Base-by-base conservation (phyloP, 495 filamentous ascomycete genomes). In the Bombardia bombarda region DNA sequence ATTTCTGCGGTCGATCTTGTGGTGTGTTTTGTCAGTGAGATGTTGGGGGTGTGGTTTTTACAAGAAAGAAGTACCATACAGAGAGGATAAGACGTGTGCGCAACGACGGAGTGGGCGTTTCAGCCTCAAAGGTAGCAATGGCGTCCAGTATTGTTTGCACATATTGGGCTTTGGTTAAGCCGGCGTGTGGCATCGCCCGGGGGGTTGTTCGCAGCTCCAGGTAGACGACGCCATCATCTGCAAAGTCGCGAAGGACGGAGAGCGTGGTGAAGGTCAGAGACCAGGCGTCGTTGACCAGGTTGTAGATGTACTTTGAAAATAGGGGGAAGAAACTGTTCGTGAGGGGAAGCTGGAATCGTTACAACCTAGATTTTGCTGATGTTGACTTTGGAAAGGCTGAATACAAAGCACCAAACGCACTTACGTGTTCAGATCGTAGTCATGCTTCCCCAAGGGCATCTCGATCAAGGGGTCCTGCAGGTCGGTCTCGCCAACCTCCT, bases 131-230 rank as follows among this genome's bases (percentile, higher is more conserved):
- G 8, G 55, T 50, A 7, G 68, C 46, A 23, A 90, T 81, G 39
- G 73, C 66, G 16, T 57, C 52, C 1, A 90, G 72, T 25, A 90
- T 68, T 2, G 76, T 74, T n/a, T 62, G 43, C 28, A 90, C 67
- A 60, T 92, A 92, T 36, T 67, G 63, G 9, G 68, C 67, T 49
- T 77, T 77, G 12, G 80, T 75, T 13, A 87, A 59, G 19, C 61
- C 58, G 12, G 65, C 66, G 13, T 52, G 49, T 2, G 74, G 68
- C 21, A 78, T 71, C 6, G 73, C 68, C 30, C 86, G 74, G 3
- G 87, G 87, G 3, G 87, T 92, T 4, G 86, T 89, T 21, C 87
- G 79, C 4, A 93, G 74, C 52, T 93, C 87, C 22, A 90, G 72
- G 53, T 93, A 90, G 32, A 78, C 72, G 9, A 90, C 82, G 21